Conservation (phyloP, 192 early-diverging fungal species). For the Rhizophagus sp. region DNA sequence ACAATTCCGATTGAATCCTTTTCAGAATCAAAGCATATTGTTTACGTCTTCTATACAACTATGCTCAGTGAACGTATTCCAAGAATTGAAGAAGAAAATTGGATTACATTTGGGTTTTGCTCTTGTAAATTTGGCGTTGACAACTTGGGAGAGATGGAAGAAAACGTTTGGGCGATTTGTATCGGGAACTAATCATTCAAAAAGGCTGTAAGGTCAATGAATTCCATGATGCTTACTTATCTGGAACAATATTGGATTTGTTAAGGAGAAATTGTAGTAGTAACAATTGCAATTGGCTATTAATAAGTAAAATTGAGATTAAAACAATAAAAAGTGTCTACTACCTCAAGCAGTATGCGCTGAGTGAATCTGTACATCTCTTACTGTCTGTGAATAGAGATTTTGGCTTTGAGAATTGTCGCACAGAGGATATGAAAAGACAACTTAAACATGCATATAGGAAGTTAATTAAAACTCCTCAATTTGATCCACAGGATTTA, state of each 20-base stretch:
- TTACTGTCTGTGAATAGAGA: neutral
- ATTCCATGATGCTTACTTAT: too few species aligned
- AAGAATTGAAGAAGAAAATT: neutral
- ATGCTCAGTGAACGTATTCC: neutral
- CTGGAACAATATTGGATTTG: neutral
- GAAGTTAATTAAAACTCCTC: neutral
- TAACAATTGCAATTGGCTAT: neutral
- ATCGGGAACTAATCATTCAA: conserved; percentile 3
- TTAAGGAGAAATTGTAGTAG: neutral
- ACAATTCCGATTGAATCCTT: too few species aligned
- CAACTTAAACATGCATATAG: neutral
- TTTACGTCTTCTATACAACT: too few species aligned
- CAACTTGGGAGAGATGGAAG: neutral
- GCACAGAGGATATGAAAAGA: neutral
- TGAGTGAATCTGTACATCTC: neutral
- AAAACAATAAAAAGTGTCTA: neutral
- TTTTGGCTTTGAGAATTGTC: neutral
- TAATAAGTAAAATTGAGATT: neutral
- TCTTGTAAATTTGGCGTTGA: neutral
- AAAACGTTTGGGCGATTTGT: neutral
- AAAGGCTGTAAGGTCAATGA: too few species aligned
- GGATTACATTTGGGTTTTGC: neutral
- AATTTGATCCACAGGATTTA: conserved; percentile 7
- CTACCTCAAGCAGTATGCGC: neutral
- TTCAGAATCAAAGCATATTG: too few species aligned